Percentiles rank a stretch among this genome's conserved stretches.
Evolutionary conservation across 2,329 filamentous ascomycete species (phyloP).

Genomic region (Fusarium sp.): DNA sequence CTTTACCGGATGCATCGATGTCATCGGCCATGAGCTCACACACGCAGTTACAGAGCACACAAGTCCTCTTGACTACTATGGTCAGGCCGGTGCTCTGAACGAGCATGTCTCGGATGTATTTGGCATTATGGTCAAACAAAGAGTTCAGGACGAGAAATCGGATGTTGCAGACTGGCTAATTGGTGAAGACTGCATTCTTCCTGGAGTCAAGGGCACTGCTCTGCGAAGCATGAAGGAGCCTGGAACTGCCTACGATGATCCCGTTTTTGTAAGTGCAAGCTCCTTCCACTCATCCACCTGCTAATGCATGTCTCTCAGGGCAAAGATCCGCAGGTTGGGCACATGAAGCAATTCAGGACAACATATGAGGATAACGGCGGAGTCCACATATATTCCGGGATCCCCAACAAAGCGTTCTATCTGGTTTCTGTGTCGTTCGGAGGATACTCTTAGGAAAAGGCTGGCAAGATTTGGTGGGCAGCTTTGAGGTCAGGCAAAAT

Average conservation of each 20-base stretch:
- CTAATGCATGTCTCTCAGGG: constrained; percentile 46
- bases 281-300: not conserved
- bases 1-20: constrained; percentile 64
- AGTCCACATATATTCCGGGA: constrained; percentile 66
- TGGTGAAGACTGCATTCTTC: constrained; percentile 63
- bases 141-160: constrained; percentile 56
- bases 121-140: constrained; percentile 67
- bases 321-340: constrained; percentile 62
- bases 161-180: constrained; percentile 64
- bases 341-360: constrained; percentile 56
- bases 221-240: constrained; percentile 65
- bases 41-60: constrained; percentile 65
- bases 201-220: constrained; percentile 61
- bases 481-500: constrained; percentile 57
- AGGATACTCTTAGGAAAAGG: constrained; percentile 65
- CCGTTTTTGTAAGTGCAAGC: constrained; percentile 53
- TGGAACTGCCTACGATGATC: constrained; percentile 63
- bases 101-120: constrained; percentile 68
- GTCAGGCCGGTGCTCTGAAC: constrained; percentile 65
- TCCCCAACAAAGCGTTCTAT: constrained; percentile 68
- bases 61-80: constrained; percentile 60
- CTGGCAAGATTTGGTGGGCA: constrained; percentile 64
- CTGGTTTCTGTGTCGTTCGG: constrained; percentile 59
- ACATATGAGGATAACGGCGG: constrained; percentile 61
- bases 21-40: constrained; percentile 67